These are phyloP conservation scores for Malassezia sp. DNA, from an alignment of 1,284 basidiomycete genomes.

Conservation along the genomic window DNA sequence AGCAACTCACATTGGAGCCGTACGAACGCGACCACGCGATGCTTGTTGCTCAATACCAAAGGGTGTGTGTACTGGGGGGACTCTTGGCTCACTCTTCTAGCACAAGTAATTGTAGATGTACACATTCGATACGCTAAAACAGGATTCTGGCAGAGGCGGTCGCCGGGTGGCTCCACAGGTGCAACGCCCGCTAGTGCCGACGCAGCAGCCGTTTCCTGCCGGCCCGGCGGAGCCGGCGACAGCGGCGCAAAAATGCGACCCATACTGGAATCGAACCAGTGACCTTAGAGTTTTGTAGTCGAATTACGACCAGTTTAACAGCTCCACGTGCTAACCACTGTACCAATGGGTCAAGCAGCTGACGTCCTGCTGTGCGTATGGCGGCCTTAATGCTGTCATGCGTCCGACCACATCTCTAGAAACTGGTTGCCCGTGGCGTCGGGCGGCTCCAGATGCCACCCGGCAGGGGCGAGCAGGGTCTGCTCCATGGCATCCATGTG, in stretches of 20 bases:
- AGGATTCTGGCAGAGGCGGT: too few species aligned
- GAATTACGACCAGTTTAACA: slow-evolving; percentile 17
- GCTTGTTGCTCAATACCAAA: slow-evolving; percentile 44
- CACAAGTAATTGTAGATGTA: slow-evolving; percentile 5
- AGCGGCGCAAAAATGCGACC: slow-evolving; percentile 14
- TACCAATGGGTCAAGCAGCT: slow-evolving; percentile 22
- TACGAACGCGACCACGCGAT: slow-evolving; percentile 47
- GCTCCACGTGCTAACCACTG: slow-evolving; percentile 23
- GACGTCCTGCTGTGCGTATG: too few species aligned
- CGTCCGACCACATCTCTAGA: too few species aligned
- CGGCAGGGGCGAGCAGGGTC: not conserved
- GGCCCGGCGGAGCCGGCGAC: too few species aligned
- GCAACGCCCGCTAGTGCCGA: too few species aligned
- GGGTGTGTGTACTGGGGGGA: slow-evolving; percentile 10
- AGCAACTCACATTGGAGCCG: slow-evolving; percentile 64
- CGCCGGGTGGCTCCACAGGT: too few species aligned
- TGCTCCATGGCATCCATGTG: slow-evolving; percentile 5
- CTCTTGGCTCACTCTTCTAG: not conserved
- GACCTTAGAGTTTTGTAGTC: slow-evolving; percentile 21
- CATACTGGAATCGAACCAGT: slow-evolving; percentile 20
- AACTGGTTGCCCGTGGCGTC: slow-evolving; percentile 3
- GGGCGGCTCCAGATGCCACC: not conserved
- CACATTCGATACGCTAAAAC: too few species aligned
- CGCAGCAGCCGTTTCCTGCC: too few species aligned
- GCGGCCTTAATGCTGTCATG: too few species aligned